phyloP scores from a whole-genome alignment of 306 rosid species.

The Datisca glomerata region DNA sequence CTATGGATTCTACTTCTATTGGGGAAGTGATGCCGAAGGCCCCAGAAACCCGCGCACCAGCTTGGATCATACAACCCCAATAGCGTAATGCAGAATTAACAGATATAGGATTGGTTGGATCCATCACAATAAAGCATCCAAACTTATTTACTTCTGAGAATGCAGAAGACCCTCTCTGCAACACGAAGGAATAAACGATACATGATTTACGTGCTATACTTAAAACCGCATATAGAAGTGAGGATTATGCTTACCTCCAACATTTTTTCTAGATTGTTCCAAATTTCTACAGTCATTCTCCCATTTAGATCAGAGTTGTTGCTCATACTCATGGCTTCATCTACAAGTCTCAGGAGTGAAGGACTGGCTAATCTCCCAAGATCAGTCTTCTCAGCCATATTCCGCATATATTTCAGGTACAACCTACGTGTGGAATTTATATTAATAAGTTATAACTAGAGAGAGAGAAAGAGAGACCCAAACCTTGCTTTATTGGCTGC shows the following conservation, averaged over 20 bases:
- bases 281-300: conserved; percentile 56
- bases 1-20: conserved; percentile 26
- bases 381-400: conserved; percentile 78
- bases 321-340: conserved; percentile 59
- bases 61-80: conserved; percentile 94
- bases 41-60: conserved; percentile 76
- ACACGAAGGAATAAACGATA: conserved; percentile 13
- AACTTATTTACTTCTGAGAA: conserved; percentile 60
- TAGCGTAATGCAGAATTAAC: conserved; percentile 65
- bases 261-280: conserved; percentile 63
- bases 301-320: conserved; percentile 39
- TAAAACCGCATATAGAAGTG: conserved; percentile 4
- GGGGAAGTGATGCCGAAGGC: conserved; percentile 47
- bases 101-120: conserved; percentile 53
- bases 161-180: conserved; percentile 71
- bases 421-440: conserved; percentile 26
- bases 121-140: conserved; percentile 71
- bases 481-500: conserved; percentile 85
- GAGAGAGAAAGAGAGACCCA: conserved; percentile 10
- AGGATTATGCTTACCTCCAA: conserved; percentile 49
- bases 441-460: conserved; percentile 8
- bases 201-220: conserved; percentile 11
- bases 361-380: conserved; percentile 91
- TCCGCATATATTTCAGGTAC: conserved; percentile 69
- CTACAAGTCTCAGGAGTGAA: conserved; percentile 78